Percentiles rank a stretch among this genome's conserved stretches.
Conservation (phyloP, 352 stramenopile species). For the Phytophthora podocarpi region DNA sequence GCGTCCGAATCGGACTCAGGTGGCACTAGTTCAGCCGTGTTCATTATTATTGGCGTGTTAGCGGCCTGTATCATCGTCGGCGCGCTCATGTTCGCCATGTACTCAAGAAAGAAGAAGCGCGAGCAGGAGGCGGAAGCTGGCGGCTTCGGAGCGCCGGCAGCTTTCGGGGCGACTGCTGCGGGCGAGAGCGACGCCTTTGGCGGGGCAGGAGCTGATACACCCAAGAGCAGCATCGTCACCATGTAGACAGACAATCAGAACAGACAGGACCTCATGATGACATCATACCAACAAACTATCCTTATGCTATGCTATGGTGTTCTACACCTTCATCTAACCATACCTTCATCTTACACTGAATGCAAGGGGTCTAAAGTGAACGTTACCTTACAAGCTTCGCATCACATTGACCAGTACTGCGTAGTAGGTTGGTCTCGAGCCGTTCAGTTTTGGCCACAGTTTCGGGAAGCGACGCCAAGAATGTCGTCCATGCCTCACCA, state of each 20-base stretch:
- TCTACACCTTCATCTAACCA: background rate
- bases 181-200: conserved; percentile 26
- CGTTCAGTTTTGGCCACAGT: conserved; percentile 17
- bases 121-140: conserved; percentile 55
- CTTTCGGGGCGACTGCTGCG: conserved; percentile 33
- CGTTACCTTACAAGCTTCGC: background rate
- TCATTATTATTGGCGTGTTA: conserved; percentile 73
- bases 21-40: conserved; percentile 56
- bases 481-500: conserved; percentile 20
- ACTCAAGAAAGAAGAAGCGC: conserved; percentile 75
- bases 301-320: conserved; percentile 32
- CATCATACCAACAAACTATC: conserved; percentile 38
- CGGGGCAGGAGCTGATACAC: conserved; percentile 52
- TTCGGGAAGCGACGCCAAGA: conserved; percentile 22
- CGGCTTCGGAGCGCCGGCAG: conserved; percentile 49
- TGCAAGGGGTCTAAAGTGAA: no score
- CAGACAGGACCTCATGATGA: conserved; percentile 15
- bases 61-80: conserved; percentile 66
- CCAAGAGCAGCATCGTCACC: conserved; percentile 79
- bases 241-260: conserved; percentile 56
- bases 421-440: no score
- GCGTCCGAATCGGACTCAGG: conserved; percentile 32
- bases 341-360: no score
- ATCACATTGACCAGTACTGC: background rate
- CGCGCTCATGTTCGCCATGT: conserved; percentile 73